phyloP scores from a whole-genome alignment of 2,329 filamentous ascomycete genomes.

The Arachnopeziza araneosa region DNA sequence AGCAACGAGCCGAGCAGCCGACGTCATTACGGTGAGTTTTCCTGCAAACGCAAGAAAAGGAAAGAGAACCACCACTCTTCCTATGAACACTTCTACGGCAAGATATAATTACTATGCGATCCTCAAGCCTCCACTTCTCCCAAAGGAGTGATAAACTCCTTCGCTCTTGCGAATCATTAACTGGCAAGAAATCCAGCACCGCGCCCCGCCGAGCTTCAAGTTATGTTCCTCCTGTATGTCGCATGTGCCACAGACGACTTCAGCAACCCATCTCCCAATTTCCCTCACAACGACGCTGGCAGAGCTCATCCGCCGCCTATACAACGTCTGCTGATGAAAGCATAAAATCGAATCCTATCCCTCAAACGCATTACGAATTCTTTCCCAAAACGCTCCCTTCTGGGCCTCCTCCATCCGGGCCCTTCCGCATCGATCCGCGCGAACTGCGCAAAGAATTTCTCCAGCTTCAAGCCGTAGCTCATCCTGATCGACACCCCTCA shows the following conservation, averaged over 20 bases:
- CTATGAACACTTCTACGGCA: not conserved
- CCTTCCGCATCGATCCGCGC: constrained; percentile 68
- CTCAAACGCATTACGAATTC: constrained; percentile 72
- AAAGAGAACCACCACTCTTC: not conserved
- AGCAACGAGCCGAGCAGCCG: not conserved
- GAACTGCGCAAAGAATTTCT: constrained; percentile 81
- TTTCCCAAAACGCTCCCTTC: constrained; percentile 74
- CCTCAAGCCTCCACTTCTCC: not conserved
- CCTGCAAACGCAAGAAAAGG: not conserved
- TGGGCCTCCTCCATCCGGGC: constrained; percentile 73
- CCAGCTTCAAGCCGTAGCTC: constrained; percentile 68
- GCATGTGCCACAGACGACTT: not conserved
- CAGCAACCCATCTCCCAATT: not conserved
- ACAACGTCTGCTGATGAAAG: not conserved
- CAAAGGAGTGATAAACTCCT: not conserved
- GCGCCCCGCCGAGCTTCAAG: not conserved
- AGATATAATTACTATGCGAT: not conserved
- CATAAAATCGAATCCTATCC: not conserved
- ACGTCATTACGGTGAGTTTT: not conserved
- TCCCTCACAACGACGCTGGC: not conserved
- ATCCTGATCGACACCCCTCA: constrained; percentile 58
- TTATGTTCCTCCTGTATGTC: not conserved
- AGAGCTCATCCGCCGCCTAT: not conserved
- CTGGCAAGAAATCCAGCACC: not conserved
- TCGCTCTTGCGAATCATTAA: not conserved